Conservation (phyloP, 2,329 filamentous ascomycete species). For the Aspergillus terreus region DNA sequence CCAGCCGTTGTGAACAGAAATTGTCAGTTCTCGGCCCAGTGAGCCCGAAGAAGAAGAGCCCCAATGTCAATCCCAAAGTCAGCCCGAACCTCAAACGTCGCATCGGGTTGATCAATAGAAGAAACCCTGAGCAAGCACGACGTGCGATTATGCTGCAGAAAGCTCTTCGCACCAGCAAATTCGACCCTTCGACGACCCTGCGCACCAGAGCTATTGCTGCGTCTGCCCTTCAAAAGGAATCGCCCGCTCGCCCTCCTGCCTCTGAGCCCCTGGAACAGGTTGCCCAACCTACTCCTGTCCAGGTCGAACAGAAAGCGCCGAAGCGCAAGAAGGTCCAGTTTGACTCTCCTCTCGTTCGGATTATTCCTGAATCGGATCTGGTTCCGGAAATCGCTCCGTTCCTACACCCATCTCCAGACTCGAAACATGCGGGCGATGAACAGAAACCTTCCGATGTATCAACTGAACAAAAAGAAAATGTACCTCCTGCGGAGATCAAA, state of each 20-base stretch:
- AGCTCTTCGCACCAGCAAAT: background rate
- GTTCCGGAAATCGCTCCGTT: background rate
- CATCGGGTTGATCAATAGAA: background rate
- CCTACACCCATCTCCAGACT: background rate
- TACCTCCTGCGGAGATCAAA: too few relatives aligned
- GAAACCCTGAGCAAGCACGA: slow-evolving; percentile 1
- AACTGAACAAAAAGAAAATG: background rate
- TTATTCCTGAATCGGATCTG: background rate
- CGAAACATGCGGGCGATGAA: background rate
- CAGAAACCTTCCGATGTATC: background rate
- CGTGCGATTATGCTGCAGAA: background rate
- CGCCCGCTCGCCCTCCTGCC: too few relatives aligned
- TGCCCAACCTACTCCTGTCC: background rate
- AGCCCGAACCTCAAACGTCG: slow-evolving; percentile 8
- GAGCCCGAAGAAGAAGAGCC: background rate
- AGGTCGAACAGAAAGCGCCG: background rate
- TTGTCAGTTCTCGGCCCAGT: background rate
- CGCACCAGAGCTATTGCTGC: background rate
- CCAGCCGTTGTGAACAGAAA: background rate
- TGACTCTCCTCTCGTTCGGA: background rate
- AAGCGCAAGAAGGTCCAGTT: background rate
- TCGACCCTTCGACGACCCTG: background rate
- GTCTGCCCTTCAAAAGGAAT: background rate
- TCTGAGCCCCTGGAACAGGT: background rate
- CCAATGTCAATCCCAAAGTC: background rate